Conservation (phyloP, 2,329 filamentous ascomycete genomes). For the Diaporthe nobilis region DNA sequence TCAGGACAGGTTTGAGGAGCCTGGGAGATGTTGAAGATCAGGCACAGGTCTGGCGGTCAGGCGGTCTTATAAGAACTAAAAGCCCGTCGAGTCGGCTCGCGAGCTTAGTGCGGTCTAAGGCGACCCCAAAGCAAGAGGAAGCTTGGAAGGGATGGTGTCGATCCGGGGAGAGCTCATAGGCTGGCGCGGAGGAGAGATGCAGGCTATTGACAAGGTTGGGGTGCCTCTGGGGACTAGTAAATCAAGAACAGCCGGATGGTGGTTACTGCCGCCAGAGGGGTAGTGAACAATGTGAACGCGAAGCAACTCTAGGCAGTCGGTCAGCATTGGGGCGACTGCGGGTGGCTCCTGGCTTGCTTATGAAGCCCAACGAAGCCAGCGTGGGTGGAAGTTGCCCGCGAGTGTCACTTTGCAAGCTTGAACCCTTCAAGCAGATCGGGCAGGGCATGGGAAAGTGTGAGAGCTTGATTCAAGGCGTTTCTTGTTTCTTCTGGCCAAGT, state of each 20-base stretch:
- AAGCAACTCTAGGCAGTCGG: constrained; percentile 22
- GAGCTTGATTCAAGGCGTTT: constrained; percentile 30
- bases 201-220: constrained; percentile 19
- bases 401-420: constrained; percentile 11
- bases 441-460: constrained; percentile 17
- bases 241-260: constrained; percentile 16
- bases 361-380: constrained; percentile 1
- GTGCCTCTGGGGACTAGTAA: constrained; percentile 1
- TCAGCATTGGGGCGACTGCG: constrained; percentile 9
- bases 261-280: constrained; percentile 24
- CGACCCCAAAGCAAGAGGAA: constrained; percentile 18
- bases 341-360: constrained; percentile 29
- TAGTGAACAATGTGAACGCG: not conserved
- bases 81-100: constrained; percentile 1
- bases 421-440: constrained; percentile 9
- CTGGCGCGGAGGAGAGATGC: constrained; percentile 33
- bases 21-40: constrained; percentile 2
- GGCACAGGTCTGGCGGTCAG: constrained; percentile 33
- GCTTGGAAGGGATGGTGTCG: constrained; percentile 29
- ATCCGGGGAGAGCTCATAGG: constrained; percentile 33
- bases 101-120: constrained; percentile 15
- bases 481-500: constrained; percentile 25
- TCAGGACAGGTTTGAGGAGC: not conserved
- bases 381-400: not conserved
- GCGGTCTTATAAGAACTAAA: constrained; percentile 30